These are phyloP conservation scores for Epichloe elymi DNA, from an alignment of 2,329 filamentous ascomycete species.

Conservation along the genomic window DNA sequence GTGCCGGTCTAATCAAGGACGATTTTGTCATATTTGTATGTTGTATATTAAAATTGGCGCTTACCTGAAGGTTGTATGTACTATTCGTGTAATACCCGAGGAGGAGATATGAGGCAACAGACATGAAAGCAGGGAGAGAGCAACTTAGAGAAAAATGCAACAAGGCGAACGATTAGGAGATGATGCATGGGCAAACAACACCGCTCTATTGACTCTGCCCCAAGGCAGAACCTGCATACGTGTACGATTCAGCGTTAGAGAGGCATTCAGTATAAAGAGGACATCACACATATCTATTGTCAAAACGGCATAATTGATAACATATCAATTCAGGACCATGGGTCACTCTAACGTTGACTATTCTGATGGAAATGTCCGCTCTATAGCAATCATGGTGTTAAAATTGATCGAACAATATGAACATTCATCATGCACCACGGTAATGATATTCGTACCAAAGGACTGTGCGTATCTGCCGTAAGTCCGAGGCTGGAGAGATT, in stretches of 20 bases:
- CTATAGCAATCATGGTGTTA: not conserved
- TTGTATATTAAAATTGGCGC: slow-evolving; percentile 4
- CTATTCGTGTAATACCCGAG: slow-evolving; percentile 8
- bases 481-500: too few relatives aligned
- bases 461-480: too few relatives aligned
- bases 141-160: not conserved
- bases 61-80: slow-evolving; percentile 6
- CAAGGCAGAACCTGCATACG: slow-evolving; percentile 12
- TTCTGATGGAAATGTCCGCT: not conserved
- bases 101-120: slow-evolving; percentile 5
- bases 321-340: not conserved
- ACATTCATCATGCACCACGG: too few relatives aligned
- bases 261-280: slow-evolving; percentile 11
- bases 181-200: slow-evolving; percentile 15
- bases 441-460: too few relatives aligned
- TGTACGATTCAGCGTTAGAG: slow-evolving; percentile 15
- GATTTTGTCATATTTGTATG: not conserved
- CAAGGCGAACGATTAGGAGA: slow-evolving; percentile 7
- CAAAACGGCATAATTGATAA: not conserved
- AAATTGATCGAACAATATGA: not conserved
- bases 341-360: not conserved
- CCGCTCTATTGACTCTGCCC: slow-evolving; percentile 19
- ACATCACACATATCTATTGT: slow-evolving; percentile 4
- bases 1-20: not conserved
- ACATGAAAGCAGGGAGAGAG: not conserved